phyloP scores from a whole-genome alignment of 2,329 filamentous ascomycete species.

The Phialophora verrucosa region DNA sequence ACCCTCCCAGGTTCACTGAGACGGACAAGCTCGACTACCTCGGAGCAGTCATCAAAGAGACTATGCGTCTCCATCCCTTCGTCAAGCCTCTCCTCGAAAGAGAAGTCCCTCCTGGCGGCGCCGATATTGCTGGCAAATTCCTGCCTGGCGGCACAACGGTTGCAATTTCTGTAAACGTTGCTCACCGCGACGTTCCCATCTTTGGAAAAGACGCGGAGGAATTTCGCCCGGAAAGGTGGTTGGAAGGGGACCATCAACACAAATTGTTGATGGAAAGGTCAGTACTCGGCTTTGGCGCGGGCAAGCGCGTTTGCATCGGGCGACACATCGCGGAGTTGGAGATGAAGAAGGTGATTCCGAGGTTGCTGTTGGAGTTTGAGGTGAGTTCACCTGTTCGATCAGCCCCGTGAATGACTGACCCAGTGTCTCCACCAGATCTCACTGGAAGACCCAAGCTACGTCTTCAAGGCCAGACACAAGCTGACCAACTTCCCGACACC shows the following conservation, averaged over 20 bases:
- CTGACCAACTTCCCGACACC: constrained; percentile 15
- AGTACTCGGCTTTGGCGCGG: constrained; percentile 47
- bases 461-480: constrained; percentile 10
- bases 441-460: constrained; percentile 16
- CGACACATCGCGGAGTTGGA: constrained; percentile 38
- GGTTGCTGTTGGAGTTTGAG: constrained; percentile 37
- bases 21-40: constrained; percentile 54
- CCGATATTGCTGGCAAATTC: constrained; percentile 37
- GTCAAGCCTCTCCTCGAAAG: constrained; percentile 40
- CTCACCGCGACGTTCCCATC: constrained; percentile 25
- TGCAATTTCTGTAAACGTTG: not conserved
- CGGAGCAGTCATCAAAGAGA: constrained; percentile 60
- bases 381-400: constrained; percentile 23
- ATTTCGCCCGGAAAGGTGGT: constrained; percentile 41
- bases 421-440: constrained; percentile 7
- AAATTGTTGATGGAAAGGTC: constrained; percentile 45
- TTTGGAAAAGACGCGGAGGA: constrained; percentile 34
- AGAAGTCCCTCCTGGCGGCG: constrained; percentile 57
- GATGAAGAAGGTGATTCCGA: constrained; percentile 39
- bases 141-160: constrained; percentile 40
- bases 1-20: constrained; percentile 5
- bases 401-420: not conserved
- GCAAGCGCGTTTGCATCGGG: constrained; percentile 29
- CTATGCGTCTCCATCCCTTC: constrained; percentile 54
- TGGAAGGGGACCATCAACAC: constrained; percentile 43